Conservation (phyloP, 805 yeast genomes). For the Candida koratica region DNA sequence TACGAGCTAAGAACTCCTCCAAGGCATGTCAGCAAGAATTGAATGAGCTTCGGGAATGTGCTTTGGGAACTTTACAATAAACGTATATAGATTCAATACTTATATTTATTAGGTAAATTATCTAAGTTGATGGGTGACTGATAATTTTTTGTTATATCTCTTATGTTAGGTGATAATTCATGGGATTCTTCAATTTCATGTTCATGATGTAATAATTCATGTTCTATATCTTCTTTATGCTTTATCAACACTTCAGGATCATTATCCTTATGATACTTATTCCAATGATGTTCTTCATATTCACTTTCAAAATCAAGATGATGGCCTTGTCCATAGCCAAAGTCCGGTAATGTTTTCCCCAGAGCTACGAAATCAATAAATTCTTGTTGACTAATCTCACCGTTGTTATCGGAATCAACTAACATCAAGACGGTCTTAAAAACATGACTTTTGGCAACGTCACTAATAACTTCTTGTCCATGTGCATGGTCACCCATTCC, state of each 20-base stretch:
- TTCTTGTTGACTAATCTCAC: conserved; percentile 60
- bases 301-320: conserved; percentile 92
- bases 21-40: conserved; percentile 52
- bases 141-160: conserved; percentile 27
- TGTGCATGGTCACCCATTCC: conserved; percentile 82
- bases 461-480: conserved; percentile 50
- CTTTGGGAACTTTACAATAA: conserved; percentile 33
- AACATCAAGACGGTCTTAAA: conserved; percentile 50
- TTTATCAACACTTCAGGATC: conserved; percentile 81
- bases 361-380: conserved; percentile 56
- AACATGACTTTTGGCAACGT: conserved; percentile 53
- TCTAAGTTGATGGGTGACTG: conserved; percentile 27
- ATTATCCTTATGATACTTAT: conserved; percentile 63
- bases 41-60: conserved; percentile 61
- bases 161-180: conserved; percentile 25
- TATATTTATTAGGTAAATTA: conserved; percentile 32
- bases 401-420: conserved; percentile 66
- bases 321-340: conserved; percentile 91
- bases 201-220: conserved; percentile 79
- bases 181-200: conserved; percentile 71
- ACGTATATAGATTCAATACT: background rate
- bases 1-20: conserved; percentile 41
- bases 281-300: conserved; percentile 95
- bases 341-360: conserved; percentile 82
- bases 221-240: conserved; percentile 86